These are phyloP conservation scores for Scheffersomyces illinoinensis DNA, from an alignment of 1,139 yeast genomes.

Conservation along the genomic window DNA sequence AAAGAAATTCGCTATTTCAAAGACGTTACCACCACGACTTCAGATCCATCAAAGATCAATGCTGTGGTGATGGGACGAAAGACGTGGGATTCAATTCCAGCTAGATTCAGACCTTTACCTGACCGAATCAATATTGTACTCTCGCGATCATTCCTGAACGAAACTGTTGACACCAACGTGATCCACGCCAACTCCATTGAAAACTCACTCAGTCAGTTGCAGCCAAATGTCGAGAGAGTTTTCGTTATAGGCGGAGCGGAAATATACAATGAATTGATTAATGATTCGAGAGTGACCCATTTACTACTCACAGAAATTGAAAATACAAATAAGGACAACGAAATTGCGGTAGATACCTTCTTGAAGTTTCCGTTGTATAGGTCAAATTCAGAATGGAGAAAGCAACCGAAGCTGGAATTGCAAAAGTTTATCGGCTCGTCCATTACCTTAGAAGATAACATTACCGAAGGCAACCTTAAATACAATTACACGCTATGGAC, in stretches of 20 bases:
- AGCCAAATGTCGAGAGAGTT: slow-evolving; percentile 47
- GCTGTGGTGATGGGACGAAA: slow-evolving; percentile 96
- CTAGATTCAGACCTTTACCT: slow-evolving; percentile 78
- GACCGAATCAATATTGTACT: slow-evolving; percentile 74
- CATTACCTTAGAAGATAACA: slow-evolving; percentile 35
- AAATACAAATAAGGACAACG: slow-evolving; percentile 22
- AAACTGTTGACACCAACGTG: slow-evolving; percentile 27
- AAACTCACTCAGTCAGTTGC: slow-evolving; percentile 36
- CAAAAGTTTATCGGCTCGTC: slow-evolving; percentile 42
- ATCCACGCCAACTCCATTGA: slow-evolving; percentile 49
- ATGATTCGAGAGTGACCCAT: slow-evolving; percentile 48
- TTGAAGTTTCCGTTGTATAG: slow-evolving; percentile 33
- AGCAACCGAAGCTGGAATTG: slow-evolving; percentile 35
- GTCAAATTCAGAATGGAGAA: slow-evolving; percentile 34
- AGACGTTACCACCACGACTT: slow-evolving; percentile 59
- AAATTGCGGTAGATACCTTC: slow-evolving; percentile 67
- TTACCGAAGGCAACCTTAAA: slow-evolving; percentile 48
- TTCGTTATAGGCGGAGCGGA: slow-evolving; percentile 95
- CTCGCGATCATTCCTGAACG: slow-evolving; percentile 44
- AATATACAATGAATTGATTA: slow-evolving; percentile 61
- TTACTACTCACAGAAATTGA: slow-evolving; percentile 75
- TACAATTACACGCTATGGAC: slow-evolving; percentile 56
- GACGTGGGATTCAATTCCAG: slow-evolving; percentile 95
- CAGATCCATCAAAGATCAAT: slow-evolving; percentile 42
- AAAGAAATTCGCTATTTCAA: slow-evolving; percentile 86